Evolutionary conservation across 2,329 filamentous ascomycete genomes (phyloP).

Genomic region (Penicillium sp.): DNA sequence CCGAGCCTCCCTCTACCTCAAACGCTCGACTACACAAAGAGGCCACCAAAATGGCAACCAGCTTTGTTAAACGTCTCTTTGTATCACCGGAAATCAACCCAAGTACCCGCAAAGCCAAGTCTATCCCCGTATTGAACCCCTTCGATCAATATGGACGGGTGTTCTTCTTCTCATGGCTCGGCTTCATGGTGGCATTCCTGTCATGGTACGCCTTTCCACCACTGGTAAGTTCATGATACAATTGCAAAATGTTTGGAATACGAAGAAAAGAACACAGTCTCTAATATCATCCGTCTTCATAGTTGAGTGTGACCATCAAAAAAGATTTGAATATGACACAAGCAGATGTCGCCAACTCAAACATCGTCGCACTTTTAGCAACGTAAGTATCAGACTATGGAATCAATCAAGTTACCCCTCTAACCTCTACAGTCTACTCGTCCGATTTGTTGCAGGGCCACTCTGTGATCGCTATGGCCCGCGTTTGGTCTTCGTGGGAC

Average conservation of each 20-base stretch:
- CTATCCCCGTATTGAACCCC: conserved; percentile 75
- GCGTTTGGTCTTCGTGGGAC: conserved; percentile 73
- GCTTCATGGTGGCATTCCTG: conserved; percentile 85
- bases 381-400: conserved; percentile 50
- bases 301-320: conserved; percentile 74
- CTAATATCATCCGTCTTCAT: conserved; percentile 19
- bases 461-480: conserved; percentile 84
- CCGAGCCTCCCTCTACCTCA: neutral
- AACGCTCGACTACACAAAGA: neutral
- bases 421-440: conserved; percentile 56
- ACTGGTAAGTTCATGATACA: conserved; percentile 55
- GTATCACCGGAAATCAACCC: conserved; percentile 73
- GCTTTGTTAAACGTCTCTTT: conserved; percentile 31
- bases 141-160: conserved; percentile 79
- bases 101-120: conserved; percentile 77
- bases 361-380: conserved; percentile 76
- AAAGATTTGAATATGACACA: conserved; percentile 71
- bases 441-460: conserved; percentile 76
- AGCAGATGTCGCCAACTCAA: conserved; percentile 78
- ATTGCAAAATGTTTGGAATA: neutral
- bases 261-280: neutral
- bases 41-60: conserved; percentile 19
- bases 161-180: conserved; percentile 86
- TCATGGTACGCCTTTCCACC: conserved; percentile 91
- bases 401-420: neutral